Evolutionary conservation across 805 yeast genomes (phyloP), one percentile per base, ranked within the genome.

Genomic region (Candida stauntonica): DNA sequence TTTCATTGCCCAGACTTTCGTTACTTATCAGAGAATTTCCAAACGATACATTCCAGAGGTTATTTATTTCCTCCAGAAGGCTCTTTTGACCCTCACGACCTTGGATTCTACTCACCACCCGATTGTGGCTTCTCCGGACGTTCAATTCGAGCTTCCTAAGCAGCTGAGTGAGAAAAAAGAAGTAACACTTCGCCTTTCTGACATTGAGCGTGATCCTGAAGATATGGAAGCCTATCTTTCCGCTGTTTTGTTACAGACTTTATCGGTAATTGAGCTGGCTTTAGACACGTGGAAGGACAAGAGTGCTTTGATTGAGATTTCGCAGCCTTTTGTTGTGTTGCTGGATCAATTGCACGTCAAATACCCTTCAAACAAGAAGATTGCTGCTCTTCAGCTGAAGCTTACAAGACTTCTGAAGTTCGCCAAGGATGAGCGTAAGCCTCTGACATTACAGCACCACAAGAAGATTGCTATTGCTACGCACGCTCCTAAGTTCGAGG

Each of bases 401-500:
- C 55, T 81, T 26, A 58, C 57, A 18, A 81, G 75, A 50, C 58
- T 83, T 27, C 45, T 59, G 33, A 73, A 68, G 40, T 68, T 81
- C 46, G 62, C 75, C 6, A 41, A 38, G 15, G 66, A 70, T 27
- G 77, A 71, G 35, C 75, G 85, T 44, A 66, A 59, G 41, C 96
- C 97, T 41, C 72, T 93, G 52, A 67, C 77, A 13, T 70, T 93
- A 46, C 99, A 93, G 64, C 66, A 75, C 7, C 97, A 89, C 66
- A 77, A 75, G 55, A 87, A 95, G 17, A 58, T 93, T 39, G 84
- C 96, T 3, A 84, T 93, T 55, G 81, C 88, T 29, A 75, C 95
- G 2, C 75, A 74, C 54, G 83, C 88, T 26, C 99, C 99, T 48
- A 81, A 85, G 63, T 93, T 83, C 60, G 97, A 91, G 64, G 98